A percentile compares a stretch with the other conserved stretches of the same genome.
Evolutionary conservation across 2,329 filamentous ascomycete species (phyloP).

Genomic region (Fusarium robinianum): DNA sequence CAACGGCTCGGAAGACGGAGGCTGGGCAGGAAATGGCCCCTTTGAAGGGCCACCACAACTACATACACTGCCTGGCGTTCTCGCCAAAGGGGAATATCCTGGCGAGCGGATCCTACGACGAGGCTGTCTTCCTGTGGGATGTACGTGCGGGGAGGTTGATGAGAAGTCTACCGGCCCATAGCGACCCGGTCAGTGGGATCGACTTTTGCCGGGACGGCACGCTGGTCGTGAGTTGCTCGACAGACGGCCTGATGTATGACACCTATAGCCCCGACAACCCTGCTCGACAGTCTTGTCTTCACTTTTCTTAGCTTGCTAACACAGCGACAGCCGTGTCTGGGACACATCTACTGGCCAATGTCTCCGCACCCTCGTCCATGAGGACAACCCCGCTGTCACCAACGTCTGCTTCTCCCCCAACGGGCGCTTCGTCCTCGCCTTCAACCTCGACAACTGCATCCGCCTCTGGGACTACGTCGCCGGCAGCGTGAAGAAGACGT

Average conservation of each 20-base stretch:
- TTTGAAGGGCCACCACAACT: slow-evolving; percentile 90
- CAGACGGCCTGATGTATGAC: slow-evolving; percentile 83
- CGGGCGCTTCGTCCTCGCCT: slow-evolving; percentile 89
- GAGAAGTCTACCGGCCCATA: slow-evolving; percentile 90
- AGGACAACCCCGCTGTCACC: slow-evolving; percentile 89
- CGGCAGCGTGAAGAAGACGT: slow-evolving; percentile 92
- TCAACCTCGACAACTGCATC: slow-evolving; percentile 86
- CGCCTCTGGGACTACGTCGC: slow-evolving; percentile 95
- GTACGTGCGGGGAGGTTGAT: slow-evolving; percentile 85
- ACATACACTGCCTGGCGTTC: slow-evolving; percentile 91
- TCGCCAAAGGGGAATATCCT: slow-evolving; percentile 98
- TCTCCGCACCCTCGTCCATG: slow-evolving; percentile 90
- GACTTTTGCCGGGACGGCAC: slow-evolving; percentile 94
- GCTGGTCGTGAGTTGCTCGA: slow-evolving; percentile 86
- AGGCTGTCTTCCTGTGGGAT: slow-evolving; percentile 97
- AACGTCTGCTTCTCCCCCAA: slow-evolving; percentile 93
- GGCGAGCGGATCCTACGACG: slow-evolving; percentile 93
- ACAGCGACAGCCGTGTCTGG: slow-evolving; percentile 73
- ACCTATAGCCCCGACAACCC: too few species aligned
- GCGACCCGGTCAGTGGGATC: slow-evolving; percentile 90
- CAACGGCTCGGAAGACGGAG: slow-evolving; percentile 46
- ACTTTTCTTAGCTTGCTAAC: slow-evolving; percentile 21
- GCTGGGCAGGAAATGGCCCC: slow-evolving; percentile 53
- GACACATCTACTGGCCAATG: slow-evolving; percentile 95
- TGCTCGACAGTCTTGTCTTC: not conserved